Percentiles rank a stretch among this genome's conserved stretches.
These are phyloP conservation scores for Boletus nobilissimus DNA, from an alignment of 1,284 basidiomycete genomes.

Conservation along the genomic window DNA sequence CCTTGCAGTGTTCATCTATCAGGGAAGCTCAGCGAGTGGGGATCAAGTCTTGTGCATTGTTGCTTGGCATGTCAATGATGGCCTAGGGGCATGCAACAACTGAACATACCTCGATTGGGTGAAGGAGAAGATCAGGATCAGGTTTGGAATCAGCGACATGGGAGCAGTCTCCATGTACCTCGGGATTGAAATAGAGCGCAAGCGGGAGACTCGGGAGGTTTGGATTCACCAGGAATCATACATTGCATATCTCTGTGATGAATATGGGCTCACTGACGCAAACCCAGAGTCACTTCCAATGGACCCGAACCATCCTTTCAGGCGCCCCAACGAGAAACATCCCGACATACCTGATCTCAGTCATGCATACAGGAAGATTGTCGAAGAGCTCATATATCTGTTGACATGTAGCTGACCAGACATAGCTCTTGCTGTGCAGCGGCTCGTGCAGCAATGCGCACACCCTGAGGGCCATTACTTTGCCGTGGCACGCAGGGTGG, in stretches of 20 bases:
- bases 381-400: too few species aligned
- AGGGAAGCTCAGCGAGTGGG: too few species aligned
- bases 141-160: constrained; percentile 24
- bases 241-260: not conserved
- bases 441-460: too few species aligned
- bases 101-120: not conserved
- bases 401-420: too few species aligned
- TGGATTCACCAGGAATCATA: constrained; percentile 30
- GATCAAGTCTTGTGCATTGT: constrained; percentile 31
- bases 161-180: constrained; percentile 18
- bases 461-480: too few species aligned
- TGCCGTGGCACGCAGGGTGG: too few species aligned
- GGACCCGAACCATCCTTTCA: too few species aligned
- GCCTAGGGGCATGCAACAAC: not conserved
- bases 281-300: constrained; percentile 14
- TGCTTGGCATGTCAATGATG: constrained; percentile 26
- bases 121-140: not conserved
- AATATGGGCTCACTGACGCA: constrained; percentile 5
- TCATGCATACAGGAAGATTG: too few species aligned
- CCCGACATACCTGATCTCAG: too few species aligned
- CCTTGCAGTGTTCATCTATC: too few species aligned
- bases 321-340: too few species aligned
- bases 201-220: rapidly evolving
- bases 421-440: too few species aligned
- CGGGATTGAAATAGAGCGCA: constrained; percentile 16